A percentile compares a stretch with the other conserved stretches of the same genome.
phyloP scores from a whole-genome alignment of 495 filamentous ascomycete species.

The Cetradonia linearis region DNA sequence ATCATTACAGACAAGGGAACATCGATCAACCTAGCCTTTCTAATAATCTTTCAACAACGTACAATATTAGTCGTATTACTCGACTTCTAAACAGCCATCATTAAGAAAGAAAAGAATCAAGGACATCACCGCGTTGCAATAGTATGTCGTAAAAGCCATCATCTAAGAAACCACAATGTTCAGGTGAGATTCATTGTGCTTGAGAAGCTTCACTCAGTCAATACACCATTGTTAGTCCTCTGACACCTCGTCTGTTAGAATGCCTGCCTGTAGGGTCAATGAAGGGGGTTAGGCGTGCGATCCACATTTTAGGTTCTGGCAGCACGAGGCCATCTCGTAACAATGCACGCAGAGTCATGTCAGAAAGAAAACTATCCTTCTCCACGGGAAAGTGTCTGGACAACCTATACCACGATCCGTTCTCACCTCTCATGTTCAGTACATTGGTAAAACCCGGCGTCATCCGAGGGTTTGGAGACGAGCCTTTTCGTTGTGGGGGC shows the following conservation, averaged over 20 bases:
- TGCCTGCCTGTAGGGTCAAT: neutral
- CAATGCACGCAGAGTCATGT: neutral
- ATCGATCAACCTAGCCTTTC: too few species aligned
- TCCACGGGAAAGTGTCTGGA: neutral
- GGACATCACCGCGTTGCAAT: too few species aligned
- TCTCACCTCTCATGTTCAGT: neutral
- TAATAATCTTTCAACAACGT: too few species aligned
- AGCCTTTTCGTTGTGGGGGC: neutral
- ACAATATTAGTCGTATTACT: too few species aligned
- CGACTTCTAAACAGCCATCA: too few species aligned
- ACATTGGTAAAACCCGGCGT: too few species aligned
- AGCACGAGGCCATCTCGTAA: neutral
- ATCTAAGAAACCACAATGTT: too few species aligned
- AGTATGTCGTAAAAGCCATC: too few species aligned
- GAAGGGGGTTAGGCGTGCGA: neutral
- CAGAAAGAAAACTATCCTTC: neutral
- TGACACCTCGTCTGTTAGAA: neutral
- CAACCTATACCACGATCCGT: neutral
- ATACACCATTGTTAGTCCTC: neutral
- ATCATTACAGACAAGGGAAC: too few species aligned
- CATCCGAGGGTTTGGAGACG: neutral
- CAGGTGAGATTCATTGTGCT: too few species aligned
- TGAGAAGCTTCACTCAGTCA: neutral
- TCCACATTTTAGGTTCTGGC: neutral
- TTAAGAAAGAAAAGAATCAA: too few species aligned